Evolutionary conservation across 2,329 filamentous ascomycete genomes (phyloP).

Genomic region (Lasiodiplodia citricola): DNA sequence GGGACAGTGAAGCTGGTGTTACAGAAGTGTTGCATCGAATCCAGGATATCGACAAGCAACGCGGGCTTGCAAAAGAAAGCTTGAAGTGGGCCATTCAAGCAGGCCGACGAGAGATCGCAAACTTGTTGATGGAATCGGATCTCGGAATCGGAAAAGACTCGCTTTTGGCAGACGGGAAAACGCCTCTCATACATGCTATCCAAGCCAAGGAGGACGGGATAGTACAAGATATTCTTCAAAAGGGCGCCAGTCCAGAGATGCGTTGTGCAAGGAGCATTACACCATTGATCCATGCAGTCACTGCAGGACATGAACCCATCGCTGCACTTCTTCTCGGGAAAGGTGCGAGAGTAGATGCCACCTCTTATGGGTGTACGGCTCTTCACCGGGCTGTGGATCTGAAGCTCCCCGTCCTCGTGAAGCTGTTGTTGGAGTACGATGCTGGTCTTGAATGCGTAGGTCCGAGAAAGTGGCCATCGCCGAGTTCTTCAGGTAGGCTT

Average conservation of each 20-base stretch:
- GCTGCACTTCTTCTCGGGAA: slow-evolving; percentile 14
- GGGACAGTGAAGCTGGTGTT: slow-evolving; percentile 15
- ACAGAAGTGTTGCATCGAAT: slow-evolving; percentile 6
- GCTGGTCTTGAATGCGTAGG: slow-evolving; percentile 9
- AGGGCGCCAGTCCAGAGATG: slow-evolving; percentile 10
- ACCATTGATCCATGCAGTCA: slow-evolving; percentile 18
- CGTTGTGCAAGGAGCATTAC: slow-evolving; percentile 19
- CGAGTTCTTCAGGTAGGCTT: slow-evolving; percentile 4
- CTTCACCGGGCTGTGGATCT: slow-evolving; percentile 16
- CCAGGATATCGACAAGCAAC: slow-evolving; percentile 10
- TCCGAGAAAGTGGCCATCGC: slow-evolving; percentile 18
- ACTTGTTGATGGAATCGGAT: slow-evolving; percentile 3
- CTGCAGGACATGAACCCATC: slow-evolving; percentile 6
- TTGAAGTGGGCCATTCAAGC: slow-evolving; percentile 15
- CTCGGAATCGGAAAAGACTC: slow-evolving; percentile 20
- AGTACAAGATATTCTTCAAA: slow-evolving; percentile 18
- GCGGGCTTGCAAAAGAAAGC: slow-evolving; percentile 12
- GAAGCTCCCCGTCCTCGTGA: neutral
- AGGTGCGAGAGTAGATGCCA: slow-evolving; percentile 13
- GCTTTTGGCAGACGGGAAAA: slow-evolving; percentile 8
- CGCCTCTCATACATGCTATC: slow-evolving; percentile 19
- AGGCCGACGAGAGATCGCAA: neutral
- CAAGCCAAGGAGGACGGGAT: slow-evolving; percentile 19
- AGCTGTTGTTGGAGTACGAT: slow-evolving; percentile 16
- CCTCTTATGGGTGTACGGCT: slow-evolving; percentile 7